phyloP scores from a whole-genome alignment of 2,329 filamentous ascomycete species.

The Cladosporium cucumerinum region DNA sequence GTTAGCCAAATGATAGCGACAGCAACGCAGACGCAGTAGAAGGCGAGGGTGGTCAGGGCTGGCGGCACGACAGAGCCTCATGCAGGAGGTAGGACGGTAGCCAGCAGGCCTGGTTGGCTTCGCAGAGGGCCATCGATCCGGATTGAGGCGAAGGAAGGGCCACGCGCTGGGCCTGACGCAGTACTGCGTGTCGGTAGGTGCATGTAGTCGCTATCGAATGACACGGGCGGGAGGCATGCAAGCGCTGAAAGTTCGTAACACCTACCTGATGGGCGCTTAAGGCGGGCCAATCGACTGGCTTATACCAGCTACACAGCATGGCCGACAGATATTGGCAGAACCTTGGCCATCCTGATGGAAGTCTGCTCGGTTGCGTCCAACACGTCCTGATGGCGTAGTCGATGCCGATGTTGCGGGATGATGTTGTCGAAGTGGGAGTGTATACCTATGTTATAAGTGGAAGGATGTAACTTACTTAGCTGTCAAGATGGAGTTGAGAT shows the following conservation, averaged over 20 bases:
- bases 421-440: not conserved
- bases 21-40: conserved; percentile 19
- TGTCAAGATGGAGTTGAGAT: not conserved
- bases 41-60: conserved; percentile 28
- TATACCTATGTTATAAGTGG: not conserved
- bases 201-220: conserved; percentile 12
- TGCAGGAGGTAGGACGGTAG: not conserved
- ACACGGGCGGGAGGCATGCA: not conserved
- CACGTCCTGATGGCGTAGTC: not conserved
- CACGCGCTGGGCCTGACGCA: conserved; percentile 10
- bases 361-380: not conserved
- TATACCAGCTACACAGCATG: not conserved
- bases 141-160: conserved; percentile 9
- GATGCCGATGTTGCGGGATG: not conserved
- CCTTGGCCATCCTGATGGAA: not conserved
- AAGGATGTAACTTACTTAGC: not conserved
- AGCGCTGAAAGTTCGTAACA: conserved; percentile 14
- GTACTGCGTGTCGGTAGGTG: not conserved
- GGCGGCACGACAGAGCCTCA: conserved; percentile 32
- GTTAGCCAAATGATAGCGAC: conserved; percentile 25
- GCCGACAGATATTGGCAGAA: not conserved
- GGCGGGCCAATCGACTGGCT: conserved; percentile 41
- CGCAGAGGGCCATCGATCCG: not conserved
- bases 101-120: conserved; percentile 7
- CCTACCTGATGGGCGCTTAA: conserved; percentile 46